Evolutionary conservation across 2,329 filamentous ascomycete species (phyloP), one percentile per base, ranked within the genome.

Genomic region (Stagonosporopsis vannaccii): DNA sequence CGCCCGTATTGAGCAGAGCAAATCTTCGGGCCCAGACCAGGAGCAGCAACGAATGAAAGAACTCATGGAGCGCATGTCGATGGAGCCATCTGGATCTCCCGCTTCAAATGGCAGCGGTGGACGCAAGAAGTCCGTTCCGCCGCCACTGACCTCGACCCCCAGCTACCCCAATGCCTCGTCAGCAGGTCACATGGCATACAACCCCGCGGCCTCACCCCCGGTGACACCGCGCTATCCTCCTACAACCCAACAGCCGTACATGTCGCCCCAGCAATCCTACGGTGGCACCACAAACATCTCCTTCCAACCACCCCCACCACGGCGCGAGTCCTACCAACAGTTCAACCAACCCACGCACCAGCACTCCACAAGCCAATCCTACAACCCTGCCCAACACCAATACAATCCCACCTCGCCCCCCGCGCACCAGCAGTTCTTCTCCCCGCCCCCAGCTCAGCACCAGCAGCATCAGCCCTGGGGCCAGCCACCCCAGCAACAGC

Each of bases 31-130:
- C 33, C 92, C 92, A 28, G 92, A 97, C 67, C 83, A 90, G 48
- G 94, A 98, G 74, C 88, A 91, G 53, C 92, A 96, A 69, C 86
- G 94, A 51, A 79, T 99, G 52, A 87, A 91, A 54, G 90, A 90
- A 37, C 81, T 99, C 36, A 98, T 99, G 95, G 93, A 97, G 71
- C 87, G 93, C 50, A 94, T 98, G 87, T 93, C 92, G 1, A 89
- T 97, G 78, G 91, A 94, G 35, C 73, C 74, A 9, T 75, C 74
- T 1, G 62, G 62, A 7, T 74, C 73, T 1, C 74, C 74, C 7
- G 66, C 72, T 9, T 75, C 74, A 13, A 59, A 63, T 33, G 67
- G 67, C 26, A 56, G 65, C 9, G 60, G 61, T 36, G 66, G 67
- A 30, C 64, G 68, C 11, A 72, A 71, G 54, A 74, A 72, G 56